Evolutionary conservation across 371 early-diverging fungal species (phyloP).

Genomic region (Parasitella parasitica): DNA sequence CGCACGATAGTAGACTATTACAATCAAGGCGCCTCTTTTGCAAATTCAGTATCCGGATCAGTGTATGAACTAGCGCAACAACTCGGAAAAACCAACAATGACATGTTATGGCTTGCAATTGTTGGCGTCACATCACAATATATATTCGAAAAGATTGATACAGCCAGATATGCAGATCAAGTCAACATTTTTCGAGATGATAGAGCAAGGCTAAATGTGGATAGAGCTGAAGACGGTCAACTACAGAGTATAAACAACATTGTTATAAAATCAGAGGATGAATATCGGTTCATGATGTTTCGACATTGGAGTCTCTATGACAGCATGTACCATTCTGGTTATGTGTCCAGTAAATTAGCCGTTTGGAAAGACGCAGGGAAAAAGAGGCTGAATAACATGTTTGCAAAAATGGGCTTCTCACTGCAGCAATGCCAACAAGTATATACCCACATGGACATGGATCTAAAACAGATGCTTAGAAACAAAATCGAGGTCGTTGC

Average conservation of each 20-base stretch:
- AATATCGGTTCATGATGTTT: constrained; percentile 82
- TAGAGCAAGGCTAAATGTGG: constrained; percentile 50
- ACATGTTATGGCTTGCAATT: constrained; percentile 70
- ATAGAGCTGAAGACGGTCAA: neutral
- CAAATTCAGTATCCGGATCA: constrained; percentile 54
- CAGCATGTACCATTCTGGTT: constrained; percentile 83
- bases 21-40: constrained; percentile 55
- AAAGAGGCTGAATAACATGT: constrained; percentile 69
- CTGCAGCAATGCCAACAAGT: constrained; percentile 67
- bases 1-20: constrained; percentile 58
- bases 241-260: neutral
- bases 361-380: constrained; percentile 86
- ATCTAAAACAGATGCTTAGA: constrained; percentile 64
- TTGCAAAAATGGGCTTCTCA: constrained; percentile 89
- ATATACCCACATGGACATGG: constrained; percentile 81
- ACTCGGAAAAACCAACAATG: constrained; percentile 57
- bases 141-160: constrained; percentile 63
- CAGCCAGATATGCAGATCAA: constrained; percentile 52
- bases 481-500: constrained; percentile 70
- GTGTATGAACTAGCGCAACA: constrained; percentile 59
- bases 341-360: constrained; percentile 81
- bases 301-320: constrained; percentile 92
- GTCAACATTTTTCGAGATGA: constrained; percentile 61
- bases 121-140: constrained; percentile 73
- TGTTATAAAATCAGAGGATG: constrained; percentile 54